Conservation (phyloP, 768 basidiomycete genomes). For the Phylloporus arenicola region DNA sequence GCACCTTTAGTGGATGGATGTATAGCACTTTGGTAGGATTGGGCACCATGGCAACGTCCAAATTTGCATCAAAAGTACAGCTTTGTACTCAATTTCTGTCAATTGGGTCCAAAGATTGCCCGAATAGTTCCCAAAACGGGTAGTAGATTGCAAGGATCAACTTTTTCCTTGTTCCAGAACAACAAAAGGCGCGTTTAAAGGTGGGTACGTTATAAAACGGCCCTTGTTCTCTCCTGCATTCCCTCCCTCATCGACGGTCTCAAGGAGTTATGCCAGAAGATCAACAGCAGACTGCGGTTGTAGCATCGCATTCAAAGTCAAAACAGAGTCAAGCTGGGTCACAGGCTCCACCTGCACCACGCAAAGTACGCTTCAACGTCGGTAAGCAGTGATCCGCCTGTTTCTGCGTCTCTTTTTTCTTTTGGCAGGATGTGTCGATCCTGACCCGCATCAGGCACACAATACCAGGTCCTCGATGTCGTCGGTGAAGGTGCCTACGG, state of each 20-base stretch:
- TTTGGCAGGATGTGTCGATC: background rate
- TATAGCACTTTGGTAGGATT: too few relatives aligned
- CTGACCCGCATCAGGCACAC: conserved; percentile 44
- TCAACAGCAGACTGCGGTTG: conserved; percentile 14
- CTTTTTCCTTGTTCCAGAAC: conserved; percentile 18
- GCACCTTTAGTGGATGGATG: background rate
- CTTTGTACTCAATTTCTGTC: background rate
- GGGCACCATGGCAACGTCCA: background rate
- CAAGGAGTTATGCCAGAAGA: conserved; percentile 26
- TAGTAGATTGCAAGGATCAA: background rate
- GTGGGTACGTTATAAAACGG: conserved; percentile 5
- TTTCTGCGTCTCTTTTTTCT: background rate
- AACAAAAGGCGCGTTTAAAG: conserved; percentile 13
- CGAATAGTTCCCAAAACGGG: background rate
- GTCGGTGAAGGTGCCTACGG: conserved; percentile 93
- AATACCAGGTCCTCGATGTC: conserved; percentile 82
- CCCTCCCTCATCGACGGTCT: background rate
- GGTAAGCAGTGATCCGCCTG: conserved; percentile 37
- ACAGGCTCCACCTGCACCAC: conserved; percentile 51
- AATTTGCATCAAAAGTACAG: background rate
- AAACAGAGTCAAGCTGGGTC: conserved; percentile 45
- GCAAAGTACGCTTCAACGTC: conserved; percentile 87
- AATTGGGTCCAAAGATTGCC: background rate
- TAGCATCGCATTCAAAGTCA: conserved; percentile 29
- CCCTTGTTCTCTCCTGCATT: conserved; percentile 9